phyloP scores from a whole-genome alignment of 2,329 filamentous ascomycete species.

The Didymella glomerata region DNA sequence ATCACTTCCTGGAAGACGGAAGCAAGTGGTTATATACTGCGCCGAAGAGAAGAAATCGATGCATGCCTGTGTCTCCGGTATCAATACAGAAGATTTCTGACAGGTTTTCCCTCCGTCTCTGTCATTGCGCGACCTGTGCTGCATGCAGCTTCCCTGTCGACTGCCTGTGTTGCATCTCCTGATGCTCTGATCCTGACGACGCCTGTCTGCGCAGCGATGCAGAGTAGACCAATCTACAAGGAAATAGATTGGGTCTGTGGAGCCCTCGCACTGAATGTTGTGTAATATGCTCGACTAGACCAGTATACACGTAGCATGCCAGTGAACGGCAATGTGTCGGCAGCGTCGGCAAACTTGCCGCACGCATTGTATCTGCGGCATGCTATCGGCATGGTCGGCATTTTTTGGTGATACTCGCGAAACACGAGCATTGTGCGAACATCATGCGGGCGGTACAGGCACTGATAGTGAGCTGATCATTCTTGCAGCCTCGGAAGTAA shows the following conservation, averaged over 20 bases:
- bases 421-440: not conserved
- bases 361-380: not conserved
- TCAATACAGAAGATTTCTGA: not conserved
- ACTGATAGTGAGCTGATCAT: not conserved
- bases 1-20: not conserved
- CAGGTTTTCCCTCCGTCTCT: too few relatives aligned
- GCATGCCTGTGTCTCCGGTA: too few relatives aligned
- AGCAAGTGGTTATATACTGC: not conserved
- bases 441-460: not conserved
- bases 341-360: not conserved
- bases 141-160: not conserved
- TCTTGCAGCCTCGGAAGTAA: not conserved
- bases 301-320: not conserved
- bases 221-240: not conserved
- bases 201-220: not conserved
- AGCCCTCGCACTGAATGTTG: not conserved
- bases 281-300: not conserved
- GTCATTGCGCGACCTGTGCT: not conserved
- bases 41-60: too few relatives aligned
- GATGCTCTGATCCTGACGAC: not conserved
- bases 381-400: slow-evolving; percentile 15
- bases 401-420: not conserved
- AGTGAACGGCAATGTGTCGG: slow-evolving; percentile 7
- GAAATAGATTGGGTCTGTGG: slow-evolving; percentile 3
- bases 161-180: slow-evolving; percentile 2